Percentiles rank a stretch among this genome's conserved stretches.
These are phyloP conservation scores for Chaetomiaceae sp. DNA, from an alignment of 2,329 filamentous ascomycete species.

Conservation along the genomic window DNA sequence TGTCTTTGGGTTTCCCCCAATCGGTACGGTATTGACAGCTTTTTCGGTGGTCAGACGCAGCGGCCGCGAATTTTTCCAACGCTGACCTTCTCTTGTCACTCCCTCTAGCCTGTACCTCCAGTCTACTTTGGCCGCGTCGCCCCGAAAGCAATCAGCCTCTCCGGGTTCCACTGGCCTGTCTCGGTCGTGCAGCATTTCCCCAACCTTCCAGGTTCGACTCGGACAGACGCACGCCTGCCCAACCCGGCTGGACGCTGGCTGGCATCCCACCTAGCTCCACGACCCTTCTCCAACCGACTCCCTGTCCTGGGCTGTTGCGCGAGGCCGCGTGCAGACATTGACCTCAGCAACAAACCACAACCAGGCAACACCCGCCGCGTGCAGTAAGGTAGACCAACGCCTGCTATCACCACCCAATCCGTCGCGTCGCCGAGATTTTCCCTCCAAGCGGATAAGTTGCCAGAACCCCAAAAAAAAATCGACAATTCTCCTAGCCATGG, in stretches of 20 bases:
- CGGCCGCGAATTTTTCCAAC: constrained; percentile 14
- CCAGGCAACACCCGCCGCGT: constrained; percentile 18
- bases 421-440: constrained; percentile 25
- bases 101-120: constrained; percentile 15
- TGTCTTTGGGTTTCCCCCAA: constrained; percentile 10
- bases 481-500: constrained; percentile 22
- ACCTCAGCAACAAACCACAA: constrained; percentile 15
- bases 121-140: constrained; percentile 6
- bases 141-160: neutral
- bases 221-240: constrained; percentile 23
- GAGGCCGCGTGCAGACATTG: constrained; percentile 22
- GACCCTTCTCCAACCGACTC: constrained; percentile 8
- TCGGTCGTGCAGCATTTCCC: constrained; percentile 23
- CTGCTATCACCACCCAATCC: constrained; percentile 23
- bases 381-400: constrained; percentile 22
- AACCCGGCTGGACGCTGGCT: constrained; percentile 20
- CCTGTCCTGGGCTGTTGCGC: constrained; percentile 21
- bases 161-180: constrained; percentile 18
- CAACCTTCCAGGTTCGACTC: constrained; percentile 12
- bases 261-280: constrained; percentile 15
- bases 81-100: constrained; percentile 14
- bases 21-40: constrained; percentile 11
- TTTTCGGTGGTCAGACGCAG: constrained; percentile 20
- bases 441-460: constrained; percentile 28
- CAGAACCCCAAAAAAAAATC: constrained; percentile 22